A percentile compares a stretch with the other conserved stretches of the same genome.
Conservation (phyloP, 352 stramenopile species). For the Pythium aquatile region DNA sequence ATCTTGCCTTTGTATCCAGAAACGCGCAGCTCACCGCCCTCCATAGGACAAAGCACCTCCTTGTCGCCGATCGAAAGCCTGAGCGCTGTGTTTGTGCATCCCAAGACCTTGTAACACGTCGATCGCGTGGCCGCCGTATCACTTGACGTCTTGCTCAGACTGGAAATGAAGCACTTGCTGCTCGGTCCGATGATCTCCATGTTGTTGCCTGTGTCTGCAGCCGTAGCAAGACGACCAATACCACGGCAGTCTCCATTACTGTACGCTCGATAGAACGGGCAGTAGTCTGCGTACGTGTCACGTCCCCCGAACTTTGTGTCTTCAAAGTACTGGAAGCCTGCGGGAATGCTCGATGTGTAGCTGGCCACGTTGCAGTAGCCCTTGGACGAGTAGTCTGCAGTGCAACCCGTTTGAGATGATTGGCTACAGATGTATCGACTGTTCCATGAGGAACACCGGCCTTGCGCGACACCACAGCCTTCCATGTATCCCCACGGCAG, state of each 20-base stretch:
- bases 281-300: conserved; percentile 77
- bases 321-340: conserved; percentile 82
- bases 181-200: conserved; percentile 53
- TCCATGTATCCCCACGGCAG: conserved; percentile 74
- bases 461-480: conserved; percentile 63
- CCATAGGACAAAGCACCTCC: conserved; percentile 55
- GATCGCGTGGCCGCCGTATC: conserved; percentile 31
- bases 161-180: conserved; percentile 77
- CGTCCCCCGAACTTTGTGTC: conserved; percentile 51
- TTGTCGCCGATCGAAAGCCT: conserved; percentile 48
- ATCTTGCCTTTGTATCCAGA: conserved; percentile 50
- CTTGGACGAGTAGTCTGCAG: conserved; percentile 63
- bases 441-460: conserved; percentile 66
- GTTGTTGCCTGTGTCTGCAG: conserved; percentile 36
- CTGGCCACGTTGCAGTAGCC: conserved; percentile 73
- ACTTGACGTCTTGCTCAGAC: conserved; percentile 45
- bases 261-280: conserved; percentile 73
- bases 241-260: conserved; percentile 76
- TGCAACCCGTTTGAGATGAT: conserved; percentile 44
- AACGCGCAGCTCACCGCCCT: conserved; percentile 55
- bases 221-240: conserved; percentile 43
- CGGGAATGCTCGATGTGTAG: conserved; percentile 66
- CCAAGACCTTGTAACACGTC: conserved; percentile 59
- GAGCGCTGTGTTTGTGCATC: conserved; percentile 42
- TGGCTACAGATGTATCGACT: conserved; percentile 65